Evolutionary conservation across 1,139 yeast species (phyloP).

Genomic region (Entelexis paramagnoliae): DNA sequence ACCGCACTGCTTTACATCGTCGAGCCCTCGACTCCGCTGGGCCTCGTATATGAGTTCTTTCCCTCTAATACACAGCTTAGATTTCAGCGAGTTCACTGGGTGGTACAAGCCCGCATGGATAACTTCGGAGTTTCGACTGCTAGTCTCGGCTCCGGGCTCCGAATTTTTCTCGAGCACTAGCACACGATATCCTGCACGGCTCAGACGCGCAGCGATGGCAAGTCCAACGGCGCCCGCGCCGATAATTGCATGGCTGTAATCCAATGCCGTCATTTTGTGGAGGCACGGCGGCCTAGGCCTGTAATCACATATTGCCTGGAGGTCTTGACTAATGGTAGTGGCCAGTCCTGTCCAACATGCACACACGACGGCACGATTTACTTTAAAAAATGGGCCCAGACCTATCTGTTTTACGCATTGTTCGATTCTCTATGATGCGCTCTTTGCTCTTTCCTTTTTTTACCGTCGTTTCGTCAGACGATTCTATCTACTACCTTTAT

Average conservation of each 20-base stretch:
- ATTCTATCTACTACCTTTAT: too few species aligned
- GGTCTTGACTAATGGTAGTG: too few species aligned
- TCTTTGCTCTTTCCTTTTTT: too few species aligned
- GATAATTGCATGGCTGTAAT: conserved; percentile 48
- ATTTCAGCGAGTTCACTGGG: conserved; percentile 57
- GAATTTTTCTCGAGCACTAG: conserved; percentile 59
- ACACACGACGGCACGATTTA: too few species aligned
- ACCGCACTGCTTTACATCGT: conserved; percentile 53
- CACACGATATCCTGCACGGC: conserved; percentile 44
- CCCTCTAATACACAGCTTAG: conserved; percentile 63
- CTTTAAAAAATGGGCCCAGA: too few species aligned
- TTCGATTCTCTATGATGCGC: too few species aligned
- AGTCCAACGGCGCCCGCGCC: conserved; percentile 89
- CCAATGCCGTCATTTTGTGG: conserved; percentile 4
- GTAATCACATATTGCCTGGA: too few species aligned
- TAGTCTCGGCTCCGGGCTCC: conserved; percentile 64
- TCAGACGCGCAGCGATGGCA: conserved; percentile 64
- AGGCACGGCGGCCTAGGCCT: too few species aligned
- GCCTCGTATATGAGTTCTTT: conserved; percentile 54
- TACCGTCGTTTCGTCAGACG: too few species aligned
- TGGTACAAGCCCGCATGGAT: conserved; percentile 86
- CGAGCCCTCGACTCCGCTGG: conserved; percentile 44
- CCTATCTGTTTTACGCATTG: too few species aligned
- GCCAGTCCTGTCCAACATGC: too few species aligned
- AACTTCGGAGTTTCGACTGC: conserved; percentile 82